These are phyloP conservation scores for Coemansia sp. DNA, from an alignment of 192 early-diverging fungal species.

Conservation along the genomic window DNA sequence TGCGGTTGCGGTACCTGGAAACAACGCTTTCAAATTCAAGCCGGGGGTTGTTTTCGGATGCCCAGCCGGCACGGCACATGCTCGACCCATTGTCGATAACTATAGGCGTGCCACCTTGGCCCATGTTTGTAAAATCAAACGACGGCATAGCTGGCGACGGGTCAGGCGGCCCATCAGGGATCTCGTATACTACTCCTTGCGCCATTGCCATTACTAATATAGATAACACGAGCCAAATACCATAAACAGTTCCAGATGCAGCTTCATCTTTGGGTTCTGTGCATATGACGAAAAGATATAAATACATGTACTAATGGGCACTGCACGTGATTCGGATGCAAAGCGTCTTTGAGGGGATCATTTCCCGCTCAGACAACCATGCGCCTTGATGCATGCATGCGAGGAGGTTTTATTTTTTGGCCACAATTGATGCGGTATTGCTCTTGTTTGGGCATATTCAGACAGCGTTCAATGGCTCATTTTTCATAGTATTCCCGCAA, in stretches of 20 bases:
- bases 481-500: too few species aligned
- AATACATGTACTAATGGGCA: neutral
- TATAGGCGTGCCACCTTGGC: slow-evolving; percentile 52
- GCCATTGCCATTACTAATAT: neutral
- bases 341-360: neutral
- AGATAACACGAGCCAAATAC: too few species aligned
- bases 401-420: too few species aligned
- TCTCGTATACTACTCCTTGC: slow-evolving; percentile 32
- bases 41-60: slow-evolving; percentile 55
- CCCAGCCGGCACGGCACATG: slow-evolving; percentile 82
- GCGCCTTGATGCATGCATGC: too few species aligned
- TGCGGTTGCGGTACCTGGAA: slow-evolving; percentile 62
- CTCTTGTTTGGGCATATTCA: too few species aligned
- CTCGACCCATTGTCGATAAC: slow-evolving; percentile 77
- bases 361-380: too few species aligned
- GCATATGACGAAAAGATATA: too few species aligned
- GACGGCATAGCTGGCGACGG: slow-evolving; percentile 36
- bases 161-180: slow-evolving; percentile 47
- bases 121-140: slow-evolving; percentile 56
- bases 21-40: slow-evolving; percentile 74
- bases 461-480: too few species aligned
- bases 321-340: neutral
- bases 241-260: too few species aligned
- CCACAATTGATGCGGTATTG: too few species aligned
- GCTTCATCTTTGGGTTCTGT: too few species aligned